These are phyloP conservation scores for Elsinoe necatrix DNA, from an alignment of 2,329 filamentous ascomycete genomes.

Conservation along the genomic window DNA sequence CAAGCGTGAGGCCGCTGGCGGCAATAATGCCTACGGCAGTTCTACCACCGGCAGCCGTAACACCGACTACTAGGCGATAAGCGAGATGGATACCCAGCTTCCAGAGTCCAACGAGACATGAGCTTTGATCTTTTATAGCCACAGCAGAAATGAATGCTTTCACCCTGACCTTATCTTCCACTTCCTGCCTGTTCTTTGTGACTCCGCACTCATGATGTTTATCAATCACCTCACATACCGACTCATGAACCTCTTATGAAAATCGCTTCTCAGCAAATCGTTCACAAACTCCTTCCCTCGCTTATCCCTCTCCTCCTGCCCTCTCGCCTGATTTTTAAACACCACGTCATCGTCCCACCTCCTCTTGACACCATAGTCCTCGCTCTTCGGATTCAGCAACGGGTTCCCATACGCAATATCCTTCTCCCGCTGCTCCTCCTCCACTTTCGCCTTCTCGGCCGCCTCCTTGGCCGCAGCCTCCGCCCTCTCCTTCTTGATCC, in stretches of 20 bases:
- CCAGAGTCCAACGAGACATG: not conserved
- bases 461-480: constrained; percentile 77
- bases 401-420: constrained; percentile 92
- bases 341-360: constrained; percentile 98
- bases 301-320: constrained; percentile 74
- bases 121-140: not conserved
- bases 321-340: constrained; percentile 96
- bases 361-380: constrained; percentile 81
- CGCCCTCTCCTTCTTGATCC: constrained; percentile 79
- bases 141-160: not conserved
- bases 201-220: too few species aligned
- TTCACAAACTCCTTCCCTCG: constrained; percentile 84
- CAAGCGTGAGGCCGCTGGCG: constrained; percentile 38
- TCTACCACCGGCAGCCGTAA: not conserved
- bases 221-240: constrained; percentile 31
- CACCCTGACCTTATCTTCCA: not conserved
- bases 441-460: constrained; percentile 66
- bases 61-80: not conserved
- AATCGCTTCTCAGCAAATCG: constrained; percentile 86
- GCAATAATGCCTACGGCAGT: not conserved
- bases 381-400: constrained; percentile 63
- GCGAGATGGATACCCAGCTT: not conserved
- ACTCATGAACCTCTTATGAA: constrained; percentile 93
- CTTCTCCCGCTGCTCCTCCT: constrained; percentile 73
- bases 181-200: too few species aligned